phyloP scores from a whole-genome alignment of 208 protist species.

The Trypanosoma grayi region DNA sequence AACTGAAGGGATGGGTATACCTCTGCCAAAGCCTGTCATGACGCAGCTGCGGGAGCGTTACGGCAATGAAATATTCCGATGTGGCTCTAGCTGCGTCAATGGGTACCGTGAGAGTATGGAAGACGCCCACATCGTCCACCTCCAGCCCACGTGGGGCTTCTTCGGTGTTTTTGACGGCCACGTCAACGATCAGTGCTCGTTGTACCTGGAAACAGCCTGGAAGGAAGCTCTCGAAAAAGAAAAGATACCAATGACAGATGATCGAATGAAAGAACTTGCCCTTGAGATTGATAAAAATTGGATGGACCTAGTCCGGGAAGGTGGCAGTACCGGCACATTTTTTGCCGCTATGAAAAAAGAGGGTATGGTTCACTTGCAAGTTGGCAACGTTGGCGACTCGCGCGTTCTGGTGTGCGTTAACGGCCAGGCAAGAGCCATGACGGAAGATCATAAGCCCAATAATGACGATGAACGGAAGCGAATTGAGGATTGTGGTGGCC shows the following conservation, averaged over 20 bases:
- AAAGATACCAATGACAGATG: conserved; percentile 76
- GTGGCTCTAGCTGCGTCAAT: conserved; percentile 88
- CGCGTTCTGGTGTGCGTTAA: conserved; percentile 86
- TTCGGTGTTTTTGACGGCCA: conserved; percentile 92
- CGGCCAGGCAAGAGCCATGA: conserved; percentile 81
- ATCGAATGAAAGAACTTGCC: conserved; percentile 77
- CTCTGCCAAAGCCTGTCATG: conserved; percentile 88
- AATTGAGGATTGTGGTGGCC: conserved; percentile 89
- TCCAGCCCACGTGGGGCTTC: conserved; percentile 84
- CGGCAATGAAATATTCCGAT: conserved; percentile 88
- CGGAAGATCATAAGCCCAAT: conserved; percentile 94
- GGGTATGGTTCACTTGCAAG: conserved; percentile 77
- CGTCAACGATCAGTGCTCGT: conserved; percentile 84
- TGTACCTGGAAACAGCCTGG: conserved; percentile 79
- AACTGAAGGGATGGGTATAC: conserved; percentile 76
- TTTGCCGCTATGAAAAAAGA: conserved; percentile 77
- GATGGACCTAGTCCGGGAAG: conserved; percentile 64
- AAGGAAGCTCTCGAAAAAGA: conserved; percentile 58
- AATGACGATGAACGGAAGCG: conserved; percentile 81
- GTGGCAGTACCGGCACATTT: conserved; percentile 89
- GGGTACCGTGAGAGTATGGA: conserved; percentile 92
- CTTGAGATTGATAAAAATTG: conserved; percentile 84
- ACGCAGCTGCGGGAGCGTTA: conserved; percentile 84
- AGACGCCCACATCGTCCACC: conserved; percentile 80
- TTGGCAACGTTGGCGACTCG: conserved; percentile 93